phyloP scores from a whole-genome alignment of 2,329 filamentous ascomycete species.

The Aspergillus versicolor region DNA sequence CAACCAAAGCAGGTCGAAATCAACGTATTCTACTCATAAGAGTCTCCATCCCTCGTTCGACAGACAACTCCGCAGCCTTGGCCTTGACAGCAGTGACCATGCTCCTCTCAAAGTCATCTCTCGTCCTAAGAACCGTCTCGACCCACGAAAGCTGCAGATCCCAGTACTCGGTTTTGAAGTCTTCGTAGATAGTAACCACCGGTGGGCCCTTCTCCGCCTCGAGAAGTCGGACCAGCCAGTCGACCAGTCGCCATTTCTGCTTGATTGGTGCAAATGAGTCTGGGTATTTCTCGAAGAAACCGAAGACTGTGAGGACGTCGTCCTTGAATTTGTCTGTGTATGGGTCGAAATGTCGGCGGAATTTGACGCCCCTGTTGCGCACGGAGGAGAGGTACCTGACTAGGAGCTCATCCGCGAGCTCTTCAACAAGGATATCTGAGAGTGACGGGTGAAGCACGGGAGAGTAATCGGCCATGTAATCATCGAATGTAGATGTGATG shows the following conservation, averaged over 20 bases:
- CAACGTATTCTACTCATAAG: conserved; percentile 87
- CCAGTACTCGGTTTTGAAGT: conserved; percentile 85
- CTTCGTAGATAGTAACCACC: conserved; percentile 74
- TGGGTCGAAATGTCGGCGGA: conserved; percentile 73
- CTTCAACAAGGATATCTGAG: conserved; percentile 87
- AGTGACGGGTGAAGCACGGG: conserved; percentile 81
- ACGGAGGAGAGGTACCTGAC: conserved; percentile 80
- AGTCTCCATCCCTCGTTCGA: conserved; percentile 79
- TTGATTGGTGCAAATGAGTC: conserved; percentile 76
- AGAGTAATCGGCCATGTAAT: conserved; percentile 88
- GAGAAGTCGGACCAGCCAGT: conserved; percentile 78
- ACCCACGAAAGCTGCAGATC: conserved; percentile 95
- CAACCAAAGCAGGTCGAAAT: neutral
- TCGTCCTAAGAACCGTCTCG: conserved; percentile 78
- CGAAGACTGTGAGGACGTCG: conserved; percentile 86
- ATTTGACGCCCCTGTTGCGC: conserved; percentile 86
- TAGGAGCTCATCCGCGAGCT: conserved; percentile 87
- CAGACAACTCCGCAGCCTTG: conserved; percentile 79
- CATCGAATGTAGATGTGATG: conserved; percentile 91
- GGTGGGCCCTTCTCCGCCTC: conserved; percentile 68
- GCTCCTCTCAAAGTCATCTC: conserved; percentile 90
- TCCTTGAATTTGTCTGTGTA: conserved; percentile 93
- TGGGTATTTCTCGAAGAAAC: conserved; percentile 74
- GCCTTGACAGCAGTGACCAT: conserved; percentile 89
- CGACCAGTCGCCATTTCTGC: conserved; percentile 87